Evolutionary conservation across 768 basidiomycete species (phyloP), one percentile per base, ranked within the genome.

Genomic region (Atractiella rhizophila): DNA sequence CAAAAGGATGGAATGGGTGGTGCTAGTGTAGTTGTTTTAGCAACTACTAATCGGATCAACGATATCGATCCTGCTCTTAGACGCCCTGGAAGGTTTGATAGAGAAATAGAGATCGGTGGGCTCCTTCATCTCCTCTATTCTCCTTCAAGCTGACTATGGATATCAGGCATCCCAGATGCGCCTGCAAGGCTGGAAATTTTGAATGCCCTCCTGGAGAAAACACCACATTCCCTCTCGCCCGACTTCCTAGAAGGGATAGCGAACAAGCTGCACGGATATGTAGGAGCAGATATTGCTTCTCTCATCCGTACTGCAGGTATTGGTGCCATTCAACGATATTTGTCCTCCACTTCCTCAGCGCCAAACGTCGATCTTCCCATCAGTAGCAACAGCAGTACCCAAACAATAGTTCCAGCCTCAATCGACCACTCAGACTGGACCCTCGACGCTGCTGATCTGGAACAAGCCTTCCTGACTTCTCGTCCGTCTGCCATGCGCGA

Each of bases 401-500:
- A n/a, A n/a, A n/a, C n/a, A 45, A 35, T 47, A 16, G 25, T 48
- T 10, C 47, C 56, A 35, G 45, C 25, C 2, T 30, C 54, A 5
- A 49, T 59, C 5, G 37, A 57, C n/a, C 52, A 69, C 19, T 36
- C 42, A 18, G 28, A 25, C 3, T n/a, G n/a, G n/a, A n/a, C n/a
- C n/a, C 58, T 82, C 33, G 64, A 67, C 4, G 57, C 67, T 4
- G 48, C 62, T 5, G 82, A 96, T 54, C 66, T 96, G 33, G 58
- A 68, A 6, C 56, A 66, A 7, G 71, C 83, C 0, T 65, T 96
- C 30, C 72, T 80, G 4, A 60, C 66, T 13, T 75, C 94, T 19
- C 72, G 83, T 3, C 85, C 91, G 0, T 91, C 85, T 1, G 82
- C 85, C 1, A 76, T 98, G 70, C 74, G 91, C 34, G 83, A 86